These are phyloP conservation scores for Penicillium sp. DNA, from an alignment of 2,329 filamentous ascomycete species.

Conservation along the genomic window DNA sequence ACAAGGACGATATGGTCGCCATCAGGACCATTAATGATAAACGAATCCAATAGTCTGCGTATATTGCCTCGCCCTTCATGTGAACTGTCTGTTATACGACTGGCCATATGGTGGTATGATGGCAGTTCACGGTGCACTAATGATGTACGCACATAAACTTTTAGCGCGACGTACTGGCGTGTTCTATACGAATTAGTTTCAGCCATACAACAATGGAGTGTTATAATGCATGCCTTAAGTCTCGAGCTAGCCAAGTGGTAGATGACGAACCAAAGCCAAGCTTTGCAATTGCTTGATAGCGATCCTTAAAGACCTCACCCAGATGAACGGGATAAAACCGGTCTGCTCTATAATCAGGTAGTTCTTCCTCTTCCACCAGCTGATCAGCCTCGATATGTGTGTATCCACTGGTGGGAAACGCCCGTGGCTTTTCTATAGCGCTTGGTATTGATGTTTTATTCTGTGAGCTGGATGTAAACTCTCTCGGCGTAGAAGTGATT, in stretches of 20 bases:
- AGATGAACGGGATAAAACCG: slow-evolving; percentile 26
- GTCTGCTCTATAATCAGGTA: slow-evolving; percentile 20
- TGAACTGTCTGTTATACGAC: slow-evolving; percentile 13
- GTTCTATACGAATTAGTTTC: slow-evolving; percentile 9
- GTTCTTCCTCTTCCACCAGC: slow-evolving; percentile 23
- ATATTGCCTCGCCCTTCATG: slow-evolving; percentile 25
- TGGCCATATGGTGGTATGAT: slow-evolving; percentile 23
- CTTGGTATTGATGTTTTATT: no score
- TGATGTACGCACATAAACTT: slow-evolving; percentile 22
- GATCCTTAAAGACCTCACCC: slow-evolving; percentile 22
- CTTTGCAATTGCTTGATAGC: slow-evolving; percentile 27
- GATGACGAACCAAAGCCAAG: slow-evolving; percentile 29
- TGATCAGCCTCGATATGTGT: slow-evolving; percentile 10
- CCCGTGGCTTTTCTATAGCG: slow-evolving; percentile 1
- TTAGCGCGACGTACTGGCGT: slow-evolving; percentile 21
- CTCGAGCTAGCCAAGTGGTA: slow-evolving; percentile 27
- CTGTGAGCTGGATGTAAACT: not conserved
- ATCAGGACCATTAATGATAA: slow-evolving; percentile 25
- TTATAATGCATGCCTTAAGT: slow-evolving; percentile 15
- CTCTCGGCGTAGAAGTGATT: not conserved
- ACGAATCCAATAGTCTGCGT: slow-evolving; percentile 29
- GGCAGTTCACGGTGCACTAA: slow-evolving; percentile 24
- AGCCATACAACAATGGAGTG: not conserved
- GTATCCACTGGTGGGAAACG: slow-evolving; percentile 10
- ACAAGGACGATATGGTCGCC: slow-evolving; percentile 28